These are phyloP conservation scores for Lathyrus aphaca DNA, from an alignment of 306 rosid genomes.

Conservation along the genomic window DNA sequence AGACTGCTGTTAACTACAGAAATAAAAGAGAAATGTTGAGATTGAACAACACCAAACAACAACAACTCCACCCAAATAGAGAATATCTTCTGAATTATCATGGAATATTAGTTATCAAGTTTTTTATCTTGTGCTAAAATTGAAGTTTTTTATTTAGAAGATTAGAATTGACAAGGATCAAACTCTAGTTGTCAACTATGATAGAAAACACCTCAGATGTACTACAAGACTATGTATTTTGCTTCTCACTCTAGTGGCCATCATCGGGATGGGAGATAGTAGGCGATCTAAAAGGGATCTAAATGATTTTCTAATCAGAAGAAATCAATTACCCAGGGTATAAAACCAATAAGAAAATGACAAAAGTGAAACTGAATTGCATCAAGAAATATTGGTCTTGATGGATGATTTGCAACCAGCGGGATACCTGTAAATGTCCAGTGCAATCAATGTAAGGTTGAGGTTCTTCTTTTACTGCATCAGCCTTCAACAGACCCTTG, in stretches of 20 bases:
- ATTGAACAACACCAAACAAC: slow-evolving; percentile 28
- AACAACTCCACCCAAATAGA: slow-evolving; percentile 22
- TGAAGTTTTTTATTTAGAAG: neutral
- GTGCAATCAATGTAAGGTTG: slow-evolving; percentile 95
- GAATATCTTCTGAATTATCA: slow-evolving; percentile 15
- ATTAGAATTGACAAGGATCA: neutral
- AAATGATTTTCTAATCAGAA: slow-evolving; percentile 19
- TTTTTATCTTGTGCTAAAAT: slow-evolving; percentile 1
- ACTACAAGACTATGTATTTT: neutral
- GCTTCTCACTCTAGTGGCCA: slow-evolving; percentile 26
- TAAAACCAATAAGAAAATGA: slow-evolving; percentile 11
- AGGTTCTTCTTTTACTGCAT: slow-evolving; percentile 92
- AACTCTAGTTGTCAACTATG: neutral
- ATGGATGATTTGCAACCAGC: slow-evolving; percentile 29
- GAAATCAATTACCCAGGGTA: slow-evolving; percentile 15
- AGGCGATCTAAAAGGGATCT: slow-evolving; percentile 28
- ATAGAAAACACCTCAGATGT: slow-evolving; percentile 2
- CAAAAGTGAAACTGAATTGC: slow-evolving; percentile 11
- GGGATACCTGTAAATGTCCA: slow-evolving; percentile 83
- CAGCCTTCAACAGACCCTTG: slow-evolving; percentile 92
- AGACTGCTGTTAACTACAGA: slow-evolving; percentile 45
- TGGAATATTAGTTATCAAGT: slow-evolving; percentile 30
- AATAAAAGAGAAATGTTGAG: slow-evolving; percentile 27
- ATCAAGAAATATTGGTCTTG: slow-evolving; percentile 35
- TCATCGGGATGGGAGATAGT: slow-evolving; percentile 22